Evolutionary conservation across 176 grass and related monocot genomes (phyloP).

Genomic region (Otatea glauca): DNA sequence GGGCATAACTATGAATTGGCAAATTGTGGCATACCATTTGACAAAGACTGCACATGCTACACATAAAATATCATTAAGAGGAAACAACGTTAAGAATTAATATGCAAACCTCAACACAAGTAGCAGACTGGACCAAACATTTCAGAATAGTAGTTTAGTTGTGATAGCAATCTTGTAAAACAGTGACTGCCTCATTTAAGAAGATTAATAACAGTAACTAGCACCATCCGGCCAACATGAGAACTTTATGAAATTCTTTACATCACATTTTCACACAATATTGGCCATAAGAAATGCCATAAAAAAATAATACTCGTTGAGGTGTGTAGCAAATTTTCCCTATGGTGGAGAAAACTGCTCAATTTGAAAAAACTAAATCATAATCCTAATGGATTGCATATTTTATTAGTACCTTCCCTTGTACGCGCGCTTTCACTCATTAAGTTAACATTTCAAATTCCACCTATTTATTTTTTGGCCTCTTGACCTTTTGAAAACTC

Average conservation of each 20-base stretch:
- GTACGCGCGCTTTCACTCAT: no score
- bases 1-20: not conserved
- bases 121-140: slow-evolving; percentile 10
- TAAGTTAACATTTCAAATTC: slow-evolving; percentile 15
- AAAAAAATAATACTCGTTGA: not conserved
- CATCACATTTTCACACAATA: not conserved
- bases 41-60: not conserved
- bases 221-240: not conserved
- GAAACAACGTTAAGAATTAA: not conserved
- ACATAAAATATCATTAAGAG: slow-evolving; percentile 6
- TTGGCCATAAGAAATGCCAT: not conserved
- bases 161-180: not conserved
- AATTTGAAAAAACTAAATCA: not conserved
- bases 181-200: not conserved
- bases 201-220: not conserved
- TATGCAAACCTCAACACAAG: not conserved
- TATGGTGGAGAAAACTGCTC: not conserved
- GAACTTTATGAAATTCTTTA: slow-evolving; percentile 5
- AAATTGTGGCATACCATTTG: not conserved
- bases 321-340: not conserved
- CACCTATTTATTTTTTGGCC: not conserved
- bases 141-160: slow-evolving; percentile 18
- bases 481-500: not conserved
- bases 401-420: not conserved
- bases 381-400: not conserved